Evolutionary conservation across 495 filamentous ascomycete genomes (phyloP).

Genomic region (Aspergillus funiculosus): DNA sequence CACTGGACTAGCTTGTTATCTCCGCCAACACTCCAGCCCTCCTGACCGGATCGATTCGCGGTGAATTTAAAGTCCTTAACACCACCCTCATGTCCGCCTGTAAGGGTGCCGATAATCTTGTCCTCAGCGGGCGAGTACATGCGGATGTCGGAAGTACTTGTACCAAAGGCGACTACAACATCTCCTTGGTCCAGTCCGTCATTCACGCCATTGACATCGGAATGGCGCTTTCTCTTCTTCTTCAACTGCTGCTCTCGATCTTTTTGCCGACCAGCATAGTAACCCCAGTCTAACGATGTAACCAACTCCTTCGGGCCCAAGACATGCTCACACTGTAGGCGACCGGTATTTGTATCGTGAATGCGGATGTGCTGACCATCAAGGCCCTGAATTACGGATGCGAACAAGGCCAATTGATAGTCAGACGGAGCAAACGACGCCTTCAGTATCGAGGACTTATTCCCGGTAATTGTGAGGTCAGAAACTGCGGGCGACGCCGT

Average conservation of each 20-base stretch:
- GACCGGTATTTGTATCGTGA: conserved; percentile 53
- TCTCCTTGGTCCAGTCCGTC: conserved; percentile 36
- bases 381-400: conserved; percentile 54
- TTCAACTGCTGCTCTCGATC: conserved; percentile 41
- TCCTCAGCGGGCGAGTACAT: conserved; percentile 51
- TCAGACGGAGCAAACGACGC: conserved; percentile 51
- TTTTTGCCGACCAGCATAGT: conserved; percentile 32
- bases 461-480: conserved; percentile 32
- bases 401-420: conserved; percentile 54
- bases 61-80: conserved; percentile 55
- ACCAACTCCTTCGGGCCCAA: conserved; percentile 45
- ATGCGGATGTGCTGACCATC: conserved; percentile 55
- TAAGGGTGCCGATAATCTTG: conserved; percentile 44
- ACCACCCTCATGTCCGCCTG: conserved; percentile 47
- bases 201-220: conserved; percentile 38
- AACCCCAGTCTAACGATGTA: conserved; percentile 56
- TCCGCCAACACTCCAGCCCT: conserved; percentile 56
- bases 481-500: conserved; percentile 40
- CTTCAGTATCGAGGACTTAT: conserved; percentile 46
- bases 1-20: conserved; percentile 58
- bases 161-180: conserved; percentile 51
- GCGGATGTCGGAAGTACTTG: conserved; percentile 48
- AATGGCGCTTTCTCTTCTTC: conserved; percentile 53
- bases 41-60: conserved; percentile 30
- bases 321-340: conserved; percentile 52